phyloP scores from a whole-genome alignment of 176 grass and related monocot genomes.

The Aegilops speltoides region DNA sequence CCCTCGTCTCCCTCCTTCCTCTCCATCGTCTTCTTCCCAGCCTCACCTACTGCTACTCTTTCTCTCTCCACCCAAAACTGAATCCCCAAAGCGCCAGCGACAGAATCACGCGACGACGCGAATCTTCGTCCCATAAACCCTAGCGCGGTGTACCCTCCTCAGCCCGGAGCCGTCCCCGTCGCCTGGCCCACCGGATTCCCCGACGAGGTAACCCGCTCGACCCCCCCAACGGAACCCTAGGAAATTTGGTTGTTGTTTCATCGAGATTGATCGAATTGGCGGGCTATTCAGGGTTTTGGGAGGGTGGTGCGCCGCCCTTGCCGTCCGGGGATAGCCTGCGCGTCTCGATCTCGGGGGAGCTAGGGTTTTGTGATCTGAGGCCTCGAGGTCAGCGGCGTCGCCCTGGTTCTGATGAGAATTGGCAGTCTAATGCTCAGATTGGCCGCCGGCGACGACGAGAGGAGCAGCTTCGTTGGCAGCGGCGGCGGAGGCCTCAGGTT shows the following conservation, averaged over 20 bases:
- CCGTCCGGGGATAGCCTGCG: background rate
- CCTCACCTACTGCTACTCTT: slow-evolving; percentile 15
- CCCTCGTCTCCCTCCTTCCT: background rate
- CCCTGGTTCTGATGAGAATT: slow-evolving; percentile 84
- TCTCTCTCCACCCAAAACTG: slow-evolving; percentile 3
- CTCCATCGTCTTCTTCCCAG: slow-evolving; percentile 5
- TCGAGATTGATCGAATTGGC: slow-evolving; percentile 15
- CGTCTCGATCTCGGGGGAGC: slow-evolving; percentile 25
- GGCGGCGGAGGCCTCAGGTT: slow-evolving; percentile 51
- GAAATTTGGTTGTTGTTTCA: slow-evolving; percentile 7
- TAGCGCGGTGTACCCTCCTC: background rate
- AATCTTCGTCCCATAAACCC: slow-evolving; percentile 10
- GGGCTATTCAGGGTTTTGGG: slow-evolving; percentile 8
- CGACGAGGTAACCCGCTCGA: slow-evolving; percentile 35
- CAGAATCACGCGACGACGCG: slow-evolving; percentile 3
- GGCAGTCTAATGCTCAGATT: slow-evolving; percentile 76
- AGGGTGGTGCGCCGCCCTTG: slow-evolving; percentile 20
- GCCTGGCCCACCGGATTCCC: background rate
- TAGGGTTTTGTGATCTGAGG: slow-evolving; percentile 43
- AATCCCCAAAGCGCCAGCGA: slow-evolving; percentile 13
- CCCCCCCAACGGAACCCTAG: background rate
- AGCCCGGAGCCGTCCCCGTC: background rate
- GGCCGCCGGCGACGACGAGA: slow-evolving; percentile 54
- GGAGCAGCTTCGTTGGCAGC: slow-evolving; percentile 53
- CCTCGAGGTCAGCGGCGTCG: slow-evolving; percentile 13